Conservation (phyloP, 2,329 filamentous ascomycete genomes). For the Apiospora phragmitis region DNA sequence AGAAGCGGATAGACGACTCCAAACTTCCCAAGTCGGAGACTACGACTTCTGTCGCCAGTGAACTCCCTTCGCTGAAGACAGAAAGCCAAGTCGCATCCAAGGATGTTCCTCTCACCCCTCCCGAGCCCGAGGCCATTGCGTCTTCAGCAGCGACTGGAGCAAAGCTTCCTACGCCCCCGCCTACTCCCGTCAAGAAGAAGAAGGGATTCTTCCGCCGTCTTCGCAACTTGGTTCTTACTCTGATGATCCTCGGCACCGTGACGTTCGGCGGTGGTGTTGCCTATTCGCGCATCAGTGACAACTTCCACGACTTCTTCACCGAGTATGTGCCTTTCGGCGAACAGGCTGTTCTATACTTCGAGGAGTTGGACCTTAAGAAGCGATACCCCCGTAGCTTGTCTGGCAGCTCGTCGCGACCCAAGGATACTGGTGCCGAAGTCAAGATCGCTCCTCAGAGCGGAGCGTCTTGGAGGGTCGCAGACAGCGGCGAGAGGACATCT, state of each 20-base stretch:
- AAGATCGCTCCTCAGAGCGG: constrained; percentile 85
- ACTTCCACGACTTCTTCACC: constrained; percentile 99
- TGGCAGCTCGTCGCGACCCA: constrained; percentile 48
- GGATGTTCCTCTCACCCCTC: constrained; percentile 42
- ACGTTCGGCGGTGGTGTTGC: constrained; percentile 88
- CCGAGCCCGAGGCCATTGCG: constrained; percentile 35
- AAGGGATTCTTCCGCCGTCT: constrained; percentile 71
- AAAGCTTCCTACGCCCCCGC: constrained; percentile 32
- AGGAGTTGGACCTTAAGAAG: constrained; percentile 90
- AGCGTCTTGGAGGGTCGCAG: constrained; percentile 61
- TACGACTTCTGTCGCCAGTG: constrained; percentile 46
- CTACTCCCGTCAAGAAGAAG: constrained; percentile 51
- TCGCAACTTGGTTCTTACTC: constrained; percentile 73
- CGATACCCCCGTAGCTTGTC: constrained; percentile 63
- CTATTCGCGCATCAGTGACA: constrained; percentile 91
- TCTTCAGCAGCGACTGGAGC: constrained; percentile 32
- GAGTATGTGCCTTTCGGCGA: constrained; percentile 95
- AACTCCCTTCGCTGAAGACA: constrained; percentile 34
- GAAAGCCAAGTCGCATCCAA: constrained; percentile 39
- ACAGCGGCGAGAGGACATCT: constrained; percentile 30
- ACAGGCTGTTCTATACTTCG: constrained; percentile 90
- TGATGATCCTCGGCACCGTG: constrained; percentile 74
- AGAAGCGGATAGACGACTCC: constrained; percentile 51
- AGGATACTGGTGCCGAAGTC: constrained; percentile 68
- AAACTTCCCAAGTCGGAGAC: constrained; percentile 55